Evolutionary conservation across 352 stramenopile genomes (phyloP), one percentile per base, ranked within the genome.

Genomic region (Pythium dissotocum): DNA sequence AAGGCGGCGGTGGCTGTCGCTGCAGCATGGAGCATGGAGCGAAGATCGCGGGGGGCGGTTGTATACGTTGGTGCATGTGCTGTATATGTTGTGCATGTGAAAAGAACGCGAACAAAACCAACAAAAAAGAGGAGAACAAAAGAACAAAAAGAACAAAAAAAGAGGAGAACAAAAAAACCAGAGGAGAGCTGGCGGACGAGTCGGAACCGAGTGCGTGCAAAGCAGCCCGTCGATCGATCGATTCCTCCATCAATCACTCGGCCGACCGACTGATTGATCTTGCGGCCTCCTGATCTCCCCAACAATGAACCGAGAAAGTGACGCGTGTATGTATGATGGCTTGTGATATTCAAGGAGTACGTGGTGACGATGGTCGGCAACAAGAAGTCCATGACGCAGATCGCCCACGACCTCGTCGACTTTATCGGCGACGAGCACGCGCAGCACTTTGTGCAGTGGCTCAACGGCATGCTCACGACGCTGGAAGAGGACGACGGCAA

Each of bases 351-450:
- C 62, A 71, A 93, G 85, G 85, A 95, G 77, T 95, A 91, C 70
- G 84, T 95, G 55, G 80, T 91, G 63, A 82, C 91, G 32, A 92
- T 95, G 87, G 86, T 95, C 64, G 76, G 80, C 75, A 95, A 93
- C 78, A 91, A 92, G 78, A 93, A 93, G 72, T 88, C 79, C 57
- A 91, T 95, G 85, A 78, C 75, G 64, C 85, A 93, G 75, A 93
- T 95, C 71, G 77, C 81, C 13, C 72, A 87, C 69, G 87, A 93
- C 71, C 81, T 95, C 44, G 77, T 91, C 53, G 85, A 95, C 63
- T 95, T 95, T 38, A 92, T 95, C 64, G 87, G 87, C 26, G 85
- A 91, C 30, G 87, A 95, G 56, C 80, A 83, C 6, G 82, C 87
- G 26, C 75, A 90, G 59, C 76, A 87, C 58, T 92, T 93, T 30